Evolutionary conservation across 768 basidiomycete species (phyloP).

Genomic region (Kwoniella bestiolae): DNA sequence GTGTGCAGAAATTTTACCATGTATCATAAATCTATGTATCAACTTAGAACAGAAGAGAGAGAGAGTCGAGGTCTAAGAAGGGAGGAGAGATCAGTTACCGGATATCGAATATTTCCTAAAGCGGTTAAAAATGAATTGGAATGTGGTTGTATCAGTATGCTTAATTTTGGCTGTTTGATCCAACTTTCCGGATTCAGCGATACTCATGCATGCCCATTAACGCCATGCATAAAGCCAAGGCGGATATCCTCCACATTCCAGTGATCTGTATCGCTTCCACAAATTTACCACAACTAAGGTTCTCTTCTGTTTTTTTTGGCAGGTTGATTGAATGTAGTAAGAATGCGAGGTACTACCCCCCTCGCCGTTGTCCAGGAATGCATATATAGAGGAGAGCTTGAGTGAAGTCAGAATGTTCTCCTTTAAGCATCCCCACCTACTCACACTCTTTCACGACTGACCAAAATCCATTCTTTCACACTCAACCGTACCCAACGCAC

Average conservation of each 20-base stretch:
- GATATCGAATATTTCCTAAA: background rate
- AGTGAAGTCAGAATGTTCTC: background rate
- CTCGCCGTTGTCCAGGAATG: background rate
- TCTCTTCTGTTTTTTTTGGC: background rate
- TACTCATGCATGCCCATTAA: too few species aligned
- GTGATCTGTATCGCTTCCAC: background rate
- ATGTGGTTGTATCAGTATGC: too few species aligned
- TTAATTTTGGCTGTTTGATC: background rate
- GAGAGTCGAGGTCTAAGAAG: background rate
- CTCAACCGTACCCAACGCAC: too few species aligned
- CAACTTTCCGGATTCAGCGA: constrained; percentile 7
- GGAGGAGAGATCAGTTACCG: background rate
- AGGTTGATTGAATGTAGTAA: background rate
- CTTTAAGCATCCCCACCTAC: background rate
- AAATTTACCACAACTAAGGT: constrained; percentile 2
- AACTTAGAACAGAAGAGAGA: background rate
- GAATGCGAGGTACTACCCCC: background rate
- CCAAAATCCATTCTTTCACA: background rate
- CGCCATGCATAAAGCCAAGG: background rate
- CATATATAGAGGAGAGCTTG: background rate
- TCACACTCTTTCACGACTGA: background rate
- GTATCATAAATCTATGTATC: background rate
- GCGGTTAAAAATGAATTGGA: too few species aligned
- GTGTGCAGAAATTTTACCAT: background rate
- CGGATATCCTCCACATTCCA: background rate